These are phyloP conservation scores for Penicillium sp. DNA, from an alignment of 2,329 filamentous ascomycete species.

Conservation along the genomic window DNA sequence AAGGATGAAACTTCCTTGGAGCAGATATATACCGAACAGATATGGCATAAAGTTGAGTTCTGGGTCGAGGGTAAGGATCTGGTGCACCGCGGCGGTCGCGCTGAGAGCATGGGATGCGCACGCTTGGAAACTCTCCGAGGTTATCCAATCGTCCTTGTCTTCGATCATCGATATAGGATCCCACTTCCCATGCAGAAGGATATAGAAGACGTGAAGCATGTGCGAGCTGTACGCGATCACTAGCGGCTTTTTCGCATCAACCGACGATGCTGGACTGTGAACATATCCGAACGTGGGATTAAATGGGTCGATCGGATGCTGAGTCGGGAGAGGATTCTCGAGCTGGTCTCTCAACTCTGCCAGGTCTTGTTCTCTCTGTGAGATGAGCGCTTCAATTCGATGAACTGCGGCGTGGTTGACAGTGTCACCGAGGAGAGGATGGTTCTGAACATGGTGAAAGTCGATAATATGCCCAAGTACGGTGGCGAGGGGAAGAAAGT, in stretches of 20 bases:
- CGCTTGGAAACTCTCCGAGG: constrained; percentile 15
- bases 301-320: constrained; percentile 3
- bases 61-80: constrained; percentile 17
- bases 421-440: constrained; percentile 12
- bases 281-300: background rate
- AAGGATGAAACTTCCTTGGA: constrained; percentile 17
- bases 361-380: constrained; percentile 15
- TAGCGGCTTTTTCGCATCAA: constrained; percentile 8
- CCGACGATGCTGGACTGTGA: background rate
- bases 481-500: constrained; percentile 16
- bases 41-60: constrained; percentile 18
- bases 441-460: constrained; percentile 12
- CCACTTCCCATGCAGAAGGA: constrained; percentile 15
- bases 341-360: constrained; percentile 5
- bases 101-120: constrained; percentile 17
- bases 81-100: constrained; percentile 13
- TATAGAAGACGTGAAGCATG: constrained; percentile 18
- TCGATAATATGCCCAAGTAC: constrained; percentile 17
- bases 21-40: constrained; percentile 15
- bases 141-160: constrained; percentile 19
- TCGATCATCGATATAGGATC: constrained; percentile 18
- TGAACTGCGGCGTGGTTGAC: constrained; percentile 2
- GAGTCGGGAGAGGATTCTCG: background rate
- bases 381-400: constrained; percentile 11
- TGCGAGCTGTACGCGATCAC: constrained; percentile 15